phyloP scores from a whole-genome alignment of 176 grass and related monocot species.

The Lolium multiflorum region DNA sequence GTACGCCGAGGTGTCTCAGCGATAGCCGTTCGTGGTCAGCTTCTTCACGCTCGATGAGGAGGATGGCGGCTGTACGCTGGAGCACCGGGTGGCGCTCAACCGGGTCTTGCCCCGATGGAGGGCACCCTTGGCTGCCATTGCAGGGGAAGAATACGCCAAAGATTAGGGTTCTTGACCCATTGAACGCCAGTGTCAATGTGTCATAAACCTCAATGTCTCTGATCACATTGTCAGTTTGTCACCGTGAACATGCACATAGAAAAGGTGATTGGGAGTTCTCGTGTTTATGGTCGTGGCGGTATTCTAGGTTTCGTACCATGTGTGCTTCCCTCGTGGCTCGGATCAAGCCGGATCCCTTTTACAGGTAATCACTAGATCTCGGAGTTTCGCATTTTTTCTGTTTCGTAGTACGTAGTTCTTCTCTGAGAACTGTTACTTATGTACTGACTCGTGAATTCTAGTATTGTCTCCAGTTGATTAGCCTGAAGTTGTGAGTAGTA shows the following conservation, averaged over 20 bases:
- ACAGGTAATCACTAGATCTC: neutral
- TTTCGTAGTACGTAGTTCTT: neutral
- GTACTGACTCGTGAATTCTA: neutral
- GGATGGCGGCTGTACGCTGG: conserved; percentile 20
- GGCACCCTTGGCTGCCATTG: neutral
- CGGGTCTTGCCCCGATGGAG: neutral
- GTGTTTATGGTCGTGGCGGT: neutral
- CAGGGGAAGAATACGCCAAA: neutral
- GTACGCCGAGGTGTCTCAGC: neutral
- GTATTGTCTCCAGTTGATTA: neutral
- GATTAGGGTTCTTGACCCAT: neutral
- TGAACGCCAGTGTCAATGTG: neutral
- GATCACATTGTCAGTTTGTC: neutral
- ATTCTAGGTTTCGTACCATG: neutral
- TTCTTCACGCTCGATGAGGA: neutral
- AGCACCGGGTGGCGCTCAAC: conserved; percentile 23
- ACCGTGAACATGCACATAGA: neutral
- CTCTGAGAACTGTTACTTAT: neutral
- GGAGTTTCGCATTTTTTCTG: neutral
- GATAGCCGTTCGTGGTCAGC: neutral
- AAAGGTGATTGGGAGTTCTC: neutral
- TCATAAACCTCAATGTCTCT: neutral
- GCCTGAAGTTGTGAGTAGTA: neutral
- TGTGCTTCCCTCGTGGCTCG: neutral
- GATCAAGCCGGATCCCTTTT: neutral